Conservation (phyloP, 495 filamentous ascomycete genomes). For the Cryomyces antarcticus region DNA sequence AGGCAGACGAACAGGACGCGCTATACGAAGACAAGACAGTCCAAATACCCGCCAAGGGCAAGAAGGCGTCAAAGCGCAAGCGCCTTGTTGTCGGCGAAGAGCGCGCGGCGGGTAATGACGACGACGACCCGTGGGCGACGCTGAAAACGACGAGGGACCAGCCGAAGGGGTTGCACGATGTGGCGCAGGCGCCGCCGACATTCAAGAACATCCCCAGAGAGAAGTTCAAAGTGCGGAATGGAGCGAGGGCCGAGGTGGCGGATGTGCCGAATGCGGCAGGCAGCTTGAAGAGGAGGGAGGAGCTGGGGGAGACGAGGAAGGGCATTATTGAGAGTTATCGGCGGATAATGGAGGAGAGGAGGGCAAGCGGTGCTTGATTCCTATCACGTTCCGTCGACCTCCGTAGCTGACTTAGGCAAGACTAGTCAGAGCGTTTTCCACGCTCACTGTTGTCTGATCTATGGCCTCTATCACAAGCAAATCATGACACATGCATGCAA, state of each 20-base stretch:
- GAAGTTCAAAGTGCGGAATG: conserved; percentile 46
- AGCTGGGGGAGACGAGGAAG: conserved; percentile 52
- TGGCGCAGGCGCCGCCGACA: conserved; percentile 62
- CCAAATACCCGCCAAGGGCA: conserved; percentile 29
- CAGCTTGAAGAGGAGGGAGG: conserved; percentile 64
- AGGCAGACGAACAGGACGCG: conserved; percentile 32
- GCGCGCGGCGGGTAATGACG: conserved; percentile 11
- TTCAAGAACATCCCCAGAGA: conserved; percentile 41
- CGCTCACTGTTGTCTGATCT: no score
- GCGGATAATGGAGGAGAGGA: conserved; percentile 52
- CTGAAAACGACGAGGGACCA: conserved; percentile 31
- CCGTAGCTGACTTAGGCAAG: no score
- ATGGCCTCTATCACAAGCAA: neutral
- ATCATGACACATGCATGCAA: neutral
- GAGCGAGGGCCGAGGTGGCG: conserved; percentile 48
- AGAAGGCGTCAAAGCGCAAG: conserved; percentile 20
- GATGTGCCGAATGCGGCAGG: conserved; percentile 59
- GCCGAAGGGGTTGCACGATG: conserved; percentile 48
- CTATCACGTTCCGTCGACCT: no score
- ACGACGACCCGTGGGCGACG: conserved; percentile 66
- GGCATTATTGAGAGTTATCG: conserved; percentile 69
- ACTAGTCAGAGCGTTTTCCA: no score
- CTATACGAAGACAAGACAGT: conserved; percentile 28
- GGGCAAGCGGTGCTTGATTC: conserved; percentile 13
- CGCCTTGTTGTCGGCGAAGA: conserved; percentile 12